Percentiles rank a stretch among this genome's conserved stretches.
These are phyloP conservation scores for Brassica nigra DNA, from an alignment of 345 rosid genomes.

Conservation along the genomic window DNA sequence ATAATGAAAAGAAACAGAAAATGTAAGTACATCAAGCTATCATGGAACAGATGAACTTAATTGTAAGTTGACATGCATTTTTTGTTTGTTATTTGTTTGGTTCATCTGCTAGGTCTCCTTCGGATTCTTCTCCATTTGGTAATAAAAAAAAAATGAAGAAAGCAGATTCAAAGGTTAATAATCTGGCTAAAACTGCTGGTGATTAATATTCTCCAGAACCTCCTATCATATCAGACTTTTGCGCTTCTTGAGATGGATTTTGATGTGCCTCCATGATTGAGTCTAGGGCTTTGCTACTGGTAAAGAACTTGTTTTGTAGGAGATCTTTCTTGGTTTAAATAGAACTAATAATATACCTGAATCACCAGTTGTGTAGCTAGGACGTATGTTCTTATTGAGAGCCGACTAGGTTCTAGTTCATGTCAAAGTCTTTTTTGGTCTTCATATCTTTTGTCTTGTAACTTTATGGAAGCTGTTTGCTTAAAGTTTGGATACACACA, in stretches of 20 bases:
- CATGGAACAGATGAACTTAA: neutral
- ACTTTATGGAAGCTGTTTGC: neutral
- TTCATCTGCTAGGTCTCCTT: neutral
- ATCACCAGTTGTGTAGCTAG: neutral
- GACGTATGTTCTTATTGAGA: neutral
- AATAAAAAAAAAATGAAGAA: conserved; percentile 36
- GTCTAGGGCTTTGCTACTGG: neutral
- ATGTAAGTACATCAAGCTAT: conserved; percentile 43
- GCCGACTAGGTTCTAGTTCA: neutral
- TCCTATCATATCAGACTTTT: neutral
- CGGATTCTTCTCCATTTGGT: conserved; percentile 4
- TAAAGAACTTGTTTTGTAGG: neutral
- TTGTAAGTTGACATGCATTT: neutral
- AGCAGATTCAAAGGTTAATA: neutral
- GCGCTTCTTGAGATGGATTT: neutral
- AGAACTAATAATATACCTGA: neutral
- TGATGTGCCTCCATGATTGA: neutral
- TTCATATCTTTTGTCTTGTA: neutral
- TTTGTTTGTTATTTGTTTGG: neutral
- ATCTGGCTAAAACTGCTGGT: neutral
- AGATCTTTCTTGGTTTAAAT: neutral
- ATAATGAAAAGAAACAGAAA: conserved; percentile 46
- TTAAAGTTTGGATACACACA: neutral
- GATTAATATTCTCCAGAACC: neutral
- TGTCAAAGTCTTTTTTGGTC: neutral